Evolutionary conservation across 2,329 filamentous ascomycete species (phyloP).

Genomic region (Zymoseptoria tritici): DNA sequence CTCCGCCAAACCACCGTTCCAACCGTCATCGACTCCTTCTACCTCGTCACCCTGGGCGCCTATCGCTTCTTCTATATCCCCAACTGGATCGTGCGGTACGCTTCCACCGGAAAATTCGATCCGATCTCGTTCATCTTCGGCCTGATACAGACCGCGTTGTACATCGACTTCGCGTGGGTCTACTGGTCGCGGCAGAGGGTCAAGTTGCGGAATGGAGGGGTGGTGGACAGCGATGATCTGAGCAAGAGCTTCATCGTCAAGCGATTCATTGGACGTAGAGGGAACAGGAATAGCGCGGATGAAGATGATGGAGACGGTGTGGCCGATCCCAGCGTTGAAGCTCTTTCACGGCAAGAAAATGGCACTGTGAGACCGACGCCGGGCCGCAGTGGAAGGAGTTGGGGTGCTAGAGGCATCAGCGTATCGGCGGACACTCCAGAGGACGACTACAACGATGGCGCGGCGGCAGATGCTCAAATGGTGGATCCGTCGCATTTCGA

Average conservation of each 20-base stretch:
- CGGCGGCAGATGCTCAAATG: constrained; percentile 28
- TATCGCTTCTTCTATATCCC: constrained; percentile 86
- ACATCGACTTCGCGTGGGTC: constrained; percentile 93
- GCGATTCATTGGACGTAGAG: constrained; percentile 60
- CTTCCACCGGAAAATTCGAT: constrained; percentile 49
- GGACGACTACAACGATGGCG: constrained; percentile 18
- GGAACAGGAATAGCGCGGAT: constrained; percentile 27
- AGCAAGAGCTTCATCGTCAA: constrained; percentile 76
- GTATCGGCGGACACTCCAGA: constrained; percentile 45
- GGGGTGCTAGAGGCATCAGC: constrained; percentile 53
- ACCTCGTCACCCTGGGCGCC: constrained; percentile 76
- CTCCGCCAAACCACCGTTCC: constrained; percentile 91
- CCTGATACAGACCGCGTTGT: constrained; percentile 79
- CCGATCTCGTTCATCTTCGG: constrained; percentile 77
- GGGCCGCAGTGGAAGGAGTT: constrained; percentile 33
- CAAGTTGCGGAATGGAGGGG: constrained; percentile 79
- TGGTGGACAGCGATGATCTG: constrained; percentile 86
- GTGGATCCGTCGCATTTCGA: constrained; percentile 43
- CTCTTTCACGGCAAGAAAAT: constrained; percentile 34
- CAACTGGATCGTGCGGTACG: constrained; percentile 67
- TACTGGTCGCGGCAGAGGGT: constrained; percentile 91
- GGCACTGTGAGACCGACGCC: constrained; percentile 22
- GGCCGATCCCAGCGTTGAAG: constrained; percentile 54
- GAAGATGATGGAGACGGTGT: constrained; percentile 46
- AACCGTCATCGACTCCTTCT: constrained; percentile 95